Conservation (phyloP, 306 rosid species). For the Datisca glomerata region DNA sequence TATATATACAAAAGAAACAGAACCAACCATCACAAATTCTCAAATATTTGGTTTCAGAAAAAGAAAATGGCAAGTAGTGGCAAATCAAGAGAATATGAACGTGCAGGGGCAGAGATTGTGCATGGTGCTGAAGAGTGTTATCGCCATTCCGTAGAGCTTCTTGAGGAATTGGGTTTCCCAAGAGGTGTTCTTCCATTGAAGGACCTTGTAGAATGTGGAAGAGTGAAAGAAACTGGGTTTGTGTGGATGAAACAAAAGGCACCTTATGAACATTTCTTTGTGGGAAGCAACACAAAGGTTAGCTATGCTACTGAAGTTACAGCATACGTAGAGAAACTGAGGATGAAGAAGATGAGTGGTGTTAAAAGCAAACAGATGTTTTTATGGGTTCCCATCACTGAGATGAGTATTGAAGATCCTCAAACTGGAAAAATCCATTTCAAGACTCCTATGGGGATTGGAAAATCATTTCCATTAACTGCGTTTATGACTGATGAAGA, state of each 20-base stretch:
- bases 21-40: too few species aligned
- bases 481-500: conserved; percentile 59
- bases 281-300: conserved; percentile 29
- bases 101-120: conserved; percentile 53
- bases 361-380: conserved; percentile 63
- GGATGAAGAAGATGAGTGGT: conserved; percentile 80
- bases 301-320: conserved; percentile 67
- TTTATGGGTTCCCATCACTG: conserved; percentile 59
- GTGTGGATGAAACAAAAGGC: conserved; percentile 74
- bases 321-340: conserved; percentile 50
- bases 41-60: too few species aligned
- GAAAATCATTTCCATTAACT: conserved; percentile 46
- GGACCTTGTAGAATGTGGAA: conserved; percentile 70
- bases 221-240: conserved; percentile 59
- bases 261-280: conserved; percentile 63
- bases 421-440: conserved; percentile 31
- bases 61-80: too few species aligned
- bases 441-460: conserved; percentile 65
- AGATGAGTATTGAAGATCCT: conserved; percentile 56
- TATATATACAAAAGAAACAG: too few species aligned
- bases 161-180: conserved; percentile 64
- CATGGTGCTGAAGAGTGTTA: conserved; percentile 48
- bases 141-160: conserved; percentile 33
- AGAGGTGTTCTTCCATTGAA: conserved; percentile 58
- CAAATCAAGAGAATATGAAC: conserved; percentile 29